phyloP scores from a whole-genome alignment of 169 alveolate genomes.

The Babesia ovis region DNA sequence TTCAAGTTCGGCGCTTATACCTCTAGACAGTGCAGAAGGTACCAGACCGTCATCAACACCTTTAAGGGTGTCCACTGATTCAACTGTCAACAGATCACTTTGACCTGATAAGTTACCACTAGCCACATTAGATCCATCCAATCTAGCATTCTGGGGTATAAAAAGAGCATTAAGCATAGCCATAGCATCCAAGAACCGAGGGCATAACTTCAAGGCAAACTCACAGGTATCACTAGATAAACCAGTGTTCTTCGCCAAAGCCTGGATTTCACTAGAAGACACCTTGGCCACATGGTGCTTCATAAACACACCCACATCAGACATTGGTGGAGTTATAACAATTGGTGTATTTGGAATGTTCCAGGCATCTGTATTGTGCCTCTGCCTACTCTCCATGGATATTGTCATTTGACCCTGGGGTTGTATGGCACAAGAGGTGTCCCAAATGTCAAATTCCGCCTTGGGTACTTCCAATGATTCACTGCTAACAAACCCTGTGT shows the following conservation, averaged over 20 bases:
- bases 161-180: constrained; percentile 39
- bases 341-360: constrained; percentile 1
- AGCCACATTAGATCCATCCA: background rate
- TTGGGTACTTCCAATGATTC: constrained; percentile 34
- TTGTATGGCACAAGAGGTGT: constrained; percentile 35
- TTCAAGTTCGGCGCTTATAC: background rate
- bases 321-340: constrained; percentile 12
- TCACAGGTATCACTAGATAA: constrained; percentile 45
- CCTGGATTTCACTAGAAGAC: constrained; percentile 9
- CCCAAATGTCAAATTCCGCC: constrained; percentile 68
- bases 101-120: background rate
- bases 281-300: constrained; percentile 50
- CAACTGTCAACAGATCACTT: constrained; percentile 5
- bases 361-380: constrained; percentile 8
- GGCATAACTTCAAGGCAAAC: constrained; percentile 49
- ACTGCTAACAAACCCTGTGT: constrained; percentile 69
- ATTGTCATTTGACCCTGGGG: constrained; percentile 53
- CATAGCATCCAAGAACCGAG: constrained; percentile 30
- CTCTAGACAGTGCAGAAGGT: background rate
- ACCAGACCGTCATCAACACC: background rate
- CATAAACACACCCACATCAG: constrained; percentile 39
- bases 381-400: constrained; percentile 30
- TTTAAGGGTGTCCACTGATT: constrained; percentile 11
- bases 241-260: constrained; percentile 16
- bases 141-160: constrained; percentile 6